Evolutionary conservation across 441 rosid genomes (phyloP), one percentile per base, ranked within the genome.

Genomic region (Lepidium campestre): DNA sequence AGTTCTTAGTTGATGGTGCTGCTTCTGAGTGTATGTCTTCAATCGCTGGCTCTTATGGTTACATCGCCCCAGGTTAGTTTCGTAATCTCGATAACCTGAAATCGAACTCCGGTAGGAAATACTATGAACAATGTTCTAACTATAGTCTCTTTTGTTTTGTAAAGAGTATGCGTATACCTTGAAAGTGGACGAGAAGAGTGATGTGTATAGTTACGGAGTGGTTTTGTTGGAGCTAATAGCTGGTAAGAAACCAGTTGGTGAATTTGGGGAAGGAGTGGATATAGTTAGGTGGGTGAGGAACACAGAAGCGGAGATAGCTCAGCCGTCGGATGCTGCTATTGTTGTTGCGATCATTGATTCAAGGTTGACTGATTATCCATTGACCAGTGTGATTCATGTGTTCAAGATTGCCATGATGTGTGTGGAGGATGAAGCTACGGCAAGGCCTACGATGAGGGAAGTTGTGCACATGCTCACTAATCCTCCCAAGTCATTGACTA

Each of bases 181-280:
- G 76, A 93, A 83, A 58, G 94, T 93, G 55, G 97, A 90, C 10
- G 89, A 88, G 86, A 93, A 93, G 70, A 90, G 94, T 52, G 98
- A 93, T 52, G 98, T 93, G 11, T 93, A 93, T 69, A 93, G 98
- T 39, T 93, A 88, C 11, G 97, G 98, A 0, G 97, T 93, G 0
- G 90, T 93, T 29, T 72, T 93, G 36, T 65, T 93, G 77, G 98
- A 93, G 82, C 78, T 93, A 22, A 78, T 93, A 56, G 82, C 94
- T 2, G 98, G 97, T 19, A 80, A 85, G 49, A 86, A 72, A 81
- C 97, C 98, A 0, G 96, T 93, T 22, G 97, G 98, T 22, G 96
- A 85, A 36, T 90, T 93, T 44, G 98, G 94, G 9, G 98, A 90
- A 8, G 97, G 97, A 13, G 96, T 90, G 60, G 97, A 93, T 77